A percentile compares a stretch with the other conserved stretches of the same genome.
phyloP scores from a whole-genome alignment of 805 yeast species.

The Candida wancherniae region DNA sequence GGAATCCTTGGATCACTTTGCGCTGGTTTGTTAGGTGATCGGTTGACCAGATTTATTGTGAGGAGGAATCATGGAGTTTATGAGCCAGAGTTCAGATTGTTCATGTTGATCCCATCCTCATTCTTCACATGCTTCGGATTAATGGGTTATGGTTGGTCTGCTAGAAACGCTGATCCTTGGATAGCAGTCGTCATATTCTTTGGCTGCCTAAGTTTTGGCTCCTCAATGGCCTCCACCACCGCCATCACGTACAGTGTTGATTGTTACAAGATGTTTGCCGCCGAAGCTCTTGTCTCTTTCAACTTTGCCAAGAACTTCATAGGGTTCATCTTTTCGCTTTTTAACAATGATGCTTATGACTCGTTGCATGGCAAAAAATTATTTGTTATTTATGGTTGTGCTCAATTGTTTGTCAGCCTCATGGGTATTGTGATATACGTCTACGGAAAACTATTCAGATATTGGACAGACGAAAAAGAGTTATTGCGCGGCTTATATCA shows the following conservation, averaged over 20 bases:
- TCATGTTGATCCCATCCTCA: constrained; percentile 47
- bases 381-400: constrained; percentile 49
- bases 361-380: constrained; percentile 40
- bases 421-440: constrained; percentile 48
- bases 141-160: constrained; percentile 63
- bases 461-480: constrained; percentile 48
- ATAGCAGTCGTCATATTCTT: constrained; percentile 54
- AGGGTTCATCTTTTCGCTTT: constrained; percentile 54
- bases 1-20: constrained; percentile 52
- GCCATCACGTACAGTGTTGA: constrained; percentile 59
- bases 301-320: constrained; percentile 50
- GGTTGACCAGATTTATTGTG: constrained; percentile 42
- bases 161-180: constrained; percentile 45
- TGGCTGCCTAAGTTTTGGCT: constrained; percentile 55
- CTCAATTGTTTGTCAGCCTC: constrained; percentile 45
- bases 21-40: constrained; percentile 49
- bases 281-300: constrained; percentile 54
- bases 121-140: constrained; percentile 47
- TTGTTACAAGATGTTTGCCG: constrained; percentile 51
- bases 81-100: constrained; percentile 58
- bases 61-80: constrained; percentile 48
- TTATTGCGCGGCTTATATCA: constrained; percentile 35
- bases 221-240: constrained; percentile 57
- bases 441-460: constrained; percentile 48
- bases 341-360: constrained; percentile 45